Evolutionary conservation across 306 rosid species (phyloP).

Genomic region (Urtica urens): DNA sequence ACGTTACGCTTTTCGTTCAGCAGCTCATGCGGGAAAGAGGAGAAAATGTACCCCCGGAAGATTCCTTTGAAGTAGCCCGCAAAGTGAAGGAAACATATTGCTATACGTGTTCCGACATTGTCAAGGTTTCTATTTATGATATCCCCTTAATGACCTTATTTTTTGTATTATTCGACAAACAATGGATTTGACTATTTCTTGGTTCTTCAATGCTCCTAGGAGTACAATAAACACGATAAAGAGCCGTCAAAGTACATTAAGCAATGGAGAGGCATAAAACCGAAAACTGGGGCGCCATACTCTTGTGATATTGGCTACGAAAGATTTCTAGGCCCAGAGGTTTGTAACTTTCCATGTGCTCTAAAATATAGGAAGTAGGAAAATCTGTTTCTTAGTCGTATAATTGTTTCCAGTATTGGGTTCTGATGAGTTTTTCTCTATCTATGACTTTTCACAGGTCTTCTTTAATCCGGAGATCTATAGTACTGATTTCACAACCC

Average conservation of each 20-base stretch:
- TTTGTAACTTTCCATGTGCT: slow-evolving; percentile 20
- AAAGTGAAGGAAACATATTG: slow-evolving; percentile 94
- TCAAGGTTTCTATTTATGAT: slow-evolving; percentile 68
- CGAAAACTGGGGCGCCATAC: slow-evolving; percentile 96
- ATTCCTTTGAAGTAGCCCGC: slow-evolving; percentile 94
- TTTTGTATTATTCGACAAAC: slow-evolving; percentile 8
- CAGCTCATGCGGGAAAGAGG: slow-evolving; percentile 99
- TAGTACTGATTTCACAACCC: slow-evolving; percentile 66
- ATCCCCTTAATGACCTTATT: slow-evolving; percentile 7
- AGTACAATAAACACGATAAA: slow-evolving; percentile 92
- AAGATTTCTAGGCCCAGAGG: slow-evolving; percentile 99
- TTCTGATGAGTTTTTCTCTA: slow-evolving; percentile 7
- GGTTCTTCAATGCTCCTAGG: slow-evolving; percentile 38
- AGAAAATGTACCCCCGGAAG: slow-evolving; percentile 94
- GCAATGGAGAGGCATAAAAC: slow-evolving; percentile 96
- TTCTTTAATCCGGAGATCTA: slow-evolving; percentile 98
- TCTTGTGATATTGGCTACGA: slow-evolving; percentile 98
- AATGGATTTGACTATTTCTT: slow-evolving; percentile 18
- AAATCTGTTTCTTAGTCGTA: not conserved
- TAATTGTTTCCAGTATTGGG: not conserved
- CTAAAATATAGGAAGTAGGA: not conserved
- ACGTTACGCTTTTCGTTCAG: slow-evolving; percentile 84
- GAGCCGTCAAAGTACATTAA: slow-evolving; percentile 84
- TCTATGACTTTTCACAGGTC: slow-evolving; percentile 35
- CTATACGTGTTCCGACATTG: slow-evolving; percentile 95